Percentiles rank a stretch among this genome's conserved stretches.
phyloP scores from a whole-genome alignment of 1,139 yeast genomes.

The Geotrichum carabidarum region DNA sequence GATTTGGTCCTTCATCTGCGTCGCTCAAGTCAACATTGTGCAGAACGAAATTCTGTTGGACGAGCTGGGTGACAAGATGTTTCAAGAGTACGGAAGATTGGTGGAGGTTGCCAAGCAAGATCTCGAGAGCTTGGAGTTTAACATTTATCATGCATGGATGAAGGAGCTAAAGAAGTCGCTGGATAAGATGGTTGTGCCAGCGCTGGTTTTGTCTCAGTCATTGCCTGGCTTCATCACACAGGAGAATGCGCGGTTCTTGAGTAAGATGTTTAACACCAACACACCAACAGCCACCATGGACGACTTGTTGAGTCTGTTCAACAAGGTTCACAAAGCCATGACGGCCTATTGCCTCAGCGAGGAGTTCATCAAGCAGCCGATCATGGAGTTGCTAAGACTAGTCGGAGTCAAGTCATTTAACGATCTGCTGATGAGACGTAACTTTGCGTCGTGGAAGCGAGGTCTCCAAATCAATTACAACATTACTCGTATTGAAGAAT shows the following conservation, averaged over 20 bases:
- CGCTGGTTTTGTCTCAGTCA: conserved; percentile 89
- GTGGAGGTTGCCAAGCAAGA: conserved; percentile 93
- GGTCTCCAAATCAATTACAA: conserved; percentile 95
- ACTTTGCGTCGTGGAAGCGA: conserved; percentile 96
- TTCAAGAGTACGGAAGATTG: conserved; percentile 79
- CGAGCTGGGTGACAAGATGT: conserved; percentile 88
- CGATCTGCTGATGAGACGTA: conserved; percentile 91
- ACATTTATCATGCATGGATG: conserved; percentile 96
- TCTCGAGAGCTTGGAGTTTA: conserved; percentile 86
- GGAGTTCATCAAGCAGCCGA: conserved; percentile 82
- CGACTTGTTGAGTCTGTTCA: conserved; percentile 83
- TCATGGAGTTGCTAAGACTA: conserved; percentile 74
- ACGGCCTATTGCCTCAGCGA: conserved; percentile 82
- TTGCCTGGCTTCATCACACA: conserved; percentile 94
- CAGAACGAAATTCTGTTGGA: conserved; percentile 73
- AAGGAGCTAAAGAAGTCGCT: conserved; percentile 87
- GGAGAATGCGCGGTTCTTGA: conserved; percentile 77
- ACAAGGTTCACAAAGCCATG: conserved; percentile 90
- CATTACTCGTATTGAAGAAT: conserved; percentile 92
- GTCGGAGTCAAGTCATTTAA: conserved; percentile 95
- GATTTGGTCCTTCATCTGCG: conserved; percentile 85
- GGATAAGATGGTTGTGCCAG: conserved; percentile 91
- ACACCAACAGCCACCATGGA: conserved; percentile 85
- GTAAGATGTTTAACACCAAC: conserved; percentile 61
- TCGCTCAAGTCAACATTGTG: conserved; percentile 85